Conservation (phyloP, 1,284 basidiomycete species). For the Butyriboletus pseudospeciosus region DNA sequence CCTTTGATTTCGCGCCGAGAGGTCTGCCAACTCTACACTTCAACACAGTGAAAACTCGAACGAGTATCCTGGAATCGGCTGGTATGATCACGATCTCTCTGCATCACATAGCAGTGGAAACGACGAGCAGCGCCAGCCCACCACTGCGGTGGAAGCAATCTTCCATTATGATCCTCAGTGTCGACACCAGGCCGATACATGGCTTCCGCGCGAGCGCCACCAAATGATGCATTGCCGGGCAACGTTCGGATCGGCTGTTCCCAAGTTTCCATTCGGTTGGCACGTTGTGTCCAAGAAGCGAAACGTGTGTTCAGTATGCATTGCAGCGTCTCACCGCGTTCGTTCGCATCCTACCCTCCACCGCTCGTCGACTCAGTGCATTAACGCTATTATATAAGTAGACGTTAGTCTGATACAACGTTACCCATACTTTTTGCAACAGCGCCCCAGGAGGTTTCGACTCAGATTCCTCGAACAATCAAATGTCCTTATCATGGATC, state of each 20-base stretch:
- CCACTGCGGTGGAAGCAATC: neutral
- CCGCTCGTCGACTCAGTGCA: neutral
- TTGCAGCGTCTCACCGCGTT: neutral
- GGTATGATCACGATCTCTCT: neutral
- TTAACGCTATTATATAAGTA: neutral
- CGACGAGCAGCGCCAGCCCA: neutral
- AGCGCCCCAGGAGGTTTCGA: constrained; percentile 1
- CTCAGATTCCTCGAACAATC: neutral
- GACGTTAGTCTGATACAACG: neutral
- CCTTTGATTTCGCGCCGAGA: neutral
- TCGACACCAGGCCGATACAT: too few relatives aligned
- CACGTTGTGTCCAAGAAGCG: constrained; percentile 12
- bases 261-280: neutral
- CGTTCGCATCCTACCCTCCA: neutral
- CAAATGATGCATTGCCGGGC: neutral
- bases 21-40: neutral
- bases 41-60: neutral
- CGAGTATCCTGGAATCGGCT: neutral
- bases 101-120: neutral
- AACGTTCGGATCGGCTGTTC: neutral
- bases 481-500: constrained; percentile 3
- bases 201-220: too few relatives aligned
- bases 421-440: neutral
- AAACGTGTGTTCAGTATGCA: constrained; percentile 9
- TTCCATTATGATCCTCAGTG: neutral